Base-by-base conservation (phyloP, 2,329 filamentous ascomycete species). In the Paracamarosporium sp. region DNA sequence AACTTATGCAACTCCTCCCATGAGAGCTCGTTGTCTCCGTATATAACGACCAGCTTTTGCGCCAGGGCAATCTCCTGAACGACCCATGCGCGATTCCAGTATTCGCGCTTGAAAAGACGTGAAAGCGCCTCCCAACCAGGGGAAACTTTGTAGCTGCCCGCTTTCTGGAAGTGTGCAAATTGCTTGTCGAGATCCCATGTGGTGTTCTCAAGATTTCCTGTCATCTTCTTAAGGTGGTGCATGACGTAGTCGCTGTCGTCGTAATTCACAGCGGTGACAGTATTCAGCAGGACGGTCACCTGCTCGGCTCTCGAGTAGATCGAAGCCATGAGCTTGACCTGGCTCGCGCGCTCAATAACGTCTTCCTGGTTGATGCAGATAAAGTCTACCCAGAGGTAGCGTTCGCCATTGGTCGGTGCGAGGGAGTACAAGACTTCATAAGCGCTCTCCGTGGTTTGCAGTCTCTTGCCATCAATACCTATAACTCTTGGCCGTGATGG, bases 341-440 rank as follows among this genome's bases (percentile, higher is more conserved):
- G 43, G n/a, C 12, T 45, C 12, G 43, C 43, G 25, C 43, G 43
- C 27, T 45, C 43, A 7, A 28, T 28, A 24, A 45, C 43, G 13
- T 45, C 43, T 20, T 45, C 43, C 9, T 45, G 43, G n/a, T 45
- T 45, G 43, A 45, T 45, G 30, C 43, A 45, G 27, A 45, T 30
- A 17, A 45, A 45, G n/a, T 45, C 43, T 25, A 45, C 43, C 43
- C 43, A 45, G 2, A 45, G n/a, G 30, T 28, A 45, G 24, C 43
- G 43, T 25, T 45, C 43, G 24, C 43, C 43, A 5, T 30, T 45
- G 11, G 15, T 25, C n/a, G 43, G 43, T 20, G 43, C 25, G 13
- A 45, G 25, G 7, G 13, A 13, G 5, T n/a, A 13, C 24, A 45
- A 24, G n/a, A 45, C 43, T 15, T 45, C 13, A 20, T 25, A 45